A percentile compares a stretch with the other conserved stretches of the same genome.
Conservation (phyloP, 495 filamentous ascomycete species). For the Trichoderma erinaceum region DNA sequence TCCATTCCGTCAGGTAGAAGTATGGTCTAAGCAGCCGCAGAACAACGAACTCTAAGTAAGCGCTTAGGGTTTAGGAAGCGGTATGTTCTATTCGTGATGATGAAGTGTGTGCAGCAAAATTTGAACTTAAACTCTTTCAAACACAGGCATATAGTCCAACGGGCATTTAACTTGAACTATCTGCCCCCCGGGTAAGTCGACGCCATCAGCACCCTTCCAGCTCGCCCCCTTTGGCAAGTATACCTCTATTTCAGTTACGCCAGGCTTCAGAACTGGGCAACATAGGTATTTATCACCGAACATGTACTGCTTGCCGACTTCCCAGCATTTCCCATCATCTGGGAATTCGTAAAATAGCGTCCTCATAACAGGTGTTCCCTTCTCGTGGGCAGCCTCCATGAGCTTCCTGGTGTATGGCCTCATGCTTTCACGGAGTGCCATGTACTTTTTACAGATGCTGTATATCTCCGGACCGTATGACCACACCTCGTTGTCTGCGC, state of each 20-base stretch:
- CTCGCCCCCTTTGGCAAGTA: slow-evolving; percentile 42
- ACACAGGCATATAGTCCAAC: slow-evolving; percentile 47
- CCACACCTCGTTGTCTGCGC: slow-evolving; percentile 54
- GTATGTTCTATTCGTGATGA: background rate
- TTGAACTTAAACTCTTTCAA: slow-evolving; percentile 19
- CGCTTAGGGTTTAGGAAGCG: no score
- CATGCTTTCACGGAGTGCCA: slow-evolving; percentile 46
- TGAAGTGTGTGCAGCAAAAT: background rate
- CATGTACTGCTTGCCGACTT: slow-evolving; percentile 49
- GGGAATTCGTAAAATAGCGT: slow-evolving; percentile 55
- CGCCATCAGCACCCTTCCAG: slow-evolving; percentile 40
- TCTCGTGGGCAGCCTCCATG: slow-evolving; percentile 50
- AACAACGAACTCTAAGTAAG: no score
- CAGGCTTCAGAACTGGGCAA: slow-evolving; percentile 42
- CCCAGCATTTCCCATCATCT: slow-evolving; percentile 41
- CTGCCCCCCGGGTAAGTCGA: slow-evolving; percentile 14
- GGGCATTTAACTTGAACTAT: slow-evolving; percentile 40
- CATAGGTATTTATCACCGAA: slow-evolving; percentile 49
- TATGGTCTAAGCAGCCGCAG: no score
- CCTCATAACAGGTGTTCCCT: slow-evolving; percentile 50
- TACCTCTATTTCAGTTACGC: slow-evolving; percentile 34
- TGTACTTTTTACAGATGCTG: slow-evolving; percentile 50
- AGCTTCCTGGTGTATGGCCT: slow-evolving; percentile 44
- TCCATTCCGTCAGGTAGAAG: no score
- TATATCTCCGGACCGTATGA: slow-evolving; percentile 51